Percentiles rank a stretch among this genome's conserved stretches.
phyloP scores from a whole-genome alignment of 257 asterid genomes.

The Cordia subcordata region DNA sequence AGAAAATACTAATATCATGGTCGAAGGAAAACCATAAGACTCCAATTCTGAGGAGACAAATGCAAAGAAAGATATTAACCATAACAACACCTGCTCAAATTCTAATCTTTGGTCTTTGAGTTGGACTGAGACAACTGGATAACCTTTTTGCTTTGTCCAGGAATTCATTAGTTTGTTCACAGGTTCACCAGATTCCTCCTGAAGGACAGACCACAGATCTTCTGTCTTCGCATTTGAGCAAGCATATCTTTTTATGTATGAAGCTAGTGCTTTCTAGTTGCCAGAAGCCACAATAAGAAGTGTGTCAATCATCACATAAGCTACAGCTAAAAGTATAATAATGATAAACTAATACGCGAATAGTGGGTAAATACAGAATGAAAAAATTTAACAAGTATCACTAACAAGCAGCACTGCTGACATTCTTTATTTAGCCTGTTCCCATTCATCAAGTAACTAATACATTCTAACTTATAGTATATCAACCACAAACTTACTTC shows the following conservation, averaged over 20 bases:
- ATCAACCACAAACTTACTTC: no score
- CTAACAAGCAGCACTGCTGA: not conserved
- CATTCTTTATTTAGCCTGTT: not conserved
- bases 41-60: not conserved
- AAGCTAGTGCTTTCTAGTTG: constrained; percentile 32
- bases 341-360: not conserved
- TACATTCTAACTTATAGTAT: no score
- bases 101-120: constrained; percentile 21
- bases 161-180: constrained; percentile 29
- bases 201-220: constrained; percentile 38
- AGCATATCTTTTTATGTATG: constrained; percentile 35
- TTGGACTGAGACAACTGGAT: constrained; percentile 33
- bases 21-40: not conserved
- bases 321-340: not conserved
- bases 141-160: constrained; percentile 46
- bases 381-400: not conserved
- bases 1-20: not conserved
- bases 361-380: not conserved
- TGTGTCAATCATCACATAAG: not conserved
- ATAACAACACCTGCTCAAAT: constrained; percentile 30
- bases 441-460: no score
- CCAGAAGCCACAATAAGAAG: not conserved
- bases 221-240: constrained; percentile 37
- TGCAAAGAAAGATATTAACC: not conserved
- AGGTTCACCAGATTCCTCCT: constrained; percentile 34